Evolutionary conservation across 31 red algal species (phyloP), one percentile per base, ranked within the genome.

Genomic region (Odonthalia washingtoniensis): DNA sequence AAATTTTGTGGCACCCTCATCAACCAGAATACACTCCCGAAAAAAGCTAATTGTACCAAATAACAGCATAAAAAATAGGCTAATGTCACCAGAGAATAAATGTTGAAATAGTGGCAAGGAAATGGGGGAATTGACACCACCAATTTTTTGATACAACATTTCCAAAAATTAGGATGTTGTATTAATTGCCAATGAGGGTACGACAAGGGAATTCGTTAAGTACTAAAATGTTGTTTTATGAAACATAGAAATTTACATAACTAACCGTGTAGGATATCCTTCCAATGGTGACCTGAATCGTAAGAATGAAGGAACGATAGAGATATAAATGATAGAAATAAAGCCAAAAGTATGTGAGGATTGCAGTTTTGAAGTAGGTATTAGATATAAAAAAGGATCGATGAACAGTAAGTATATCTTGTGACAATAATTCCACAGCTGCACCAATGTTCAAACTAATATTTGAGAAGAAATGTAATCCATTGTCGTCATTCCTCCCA

Each of bases 151-250:
- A 74, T 95, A 95, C 21, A 96, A 62, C 77, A 91, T 87, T 31
- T 83, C 81, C 42, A 96, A 62, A 81, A 99, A 86, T 72, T 96
- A 85, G 4, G 97, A 94, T 30, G 97, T 94, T 0, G 97, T 96
- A 72, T 99, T 94, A 41, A 99, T 34, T 30, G 97, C 97, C 6
- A 99, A 75, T 27, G 95, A 95, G 1, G 97, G 97, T 44, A 99
- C 74, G 35, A 99, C 78, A 37, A 99, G 91, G 28, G 95, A 72
- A 74, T 99, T 99, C 85, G 95, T 88, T n/a, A 99, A 67, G 70
- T 95, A 96, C 57, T 99, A 99, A 35, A 96, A 94, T 60, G 90
- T 87, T 14, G 92, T 95, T 68, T 99, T 99, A 43, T 94, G 97
- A 77, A 99, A 95, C 3, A 99, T 83, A 79, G 91, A 90, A 81